These are phyloP conservation scores for Knufia fluminis DNA, from an alignment of 2,329 filamentous ascomycete genomes.

Conservation along the genomic window DNA sequence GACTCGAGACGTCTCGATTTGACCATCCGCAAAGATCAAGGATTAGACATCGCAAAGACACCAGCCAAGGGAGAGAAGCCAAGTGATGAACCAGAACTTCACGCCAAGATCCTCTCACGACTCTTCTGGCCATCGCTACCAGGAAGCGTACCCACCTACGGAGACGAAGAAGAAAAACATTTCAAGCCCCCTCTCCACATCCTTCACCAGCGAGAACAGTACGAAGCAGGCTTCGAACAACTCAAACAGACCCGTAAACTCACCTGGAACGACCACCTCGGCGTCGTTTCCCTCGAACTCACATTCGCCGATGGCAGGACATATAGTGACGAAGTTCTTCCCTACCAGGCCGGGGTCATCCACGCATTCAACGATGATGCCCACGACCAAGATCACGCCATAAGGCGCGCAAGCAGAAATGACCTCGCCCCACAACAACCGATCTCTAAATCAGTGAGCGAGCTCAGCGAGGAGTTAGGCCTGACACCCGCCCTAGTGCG, in stretches of 20 bases:
- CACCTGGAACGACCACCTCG: constrained; percentile 76
- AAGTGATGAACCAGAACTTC: constrained; percentile 35
- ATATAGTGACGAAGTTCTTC: constrained; percentile 59
- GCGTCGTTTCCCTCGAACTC: constrained; percentile 69
- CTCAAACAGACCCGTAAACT: constrained; percentile 79
- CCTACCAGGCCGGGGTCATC: constrained; percentile 80
- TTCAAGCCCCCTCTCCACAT: constrained; percentile 40
- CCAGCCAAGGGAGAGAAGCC: constrained; percentile 17
- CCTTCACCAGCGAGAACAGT: constrained; percentile 54
- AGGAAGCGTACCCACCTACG: constrained; percentile 50
- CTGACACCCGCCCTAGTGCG: constrained; percentile 51
- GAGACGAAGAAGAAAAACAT: constrained; percentile 29
- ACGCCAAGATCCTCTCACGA: constrained; percentile 79
- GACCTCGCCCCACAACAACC: constrained; percentile 11
- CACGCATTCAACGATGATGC: constrained; percentile 60
- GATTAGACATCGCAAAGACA: constrained; percentile 15
- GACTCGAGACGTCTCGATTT: constrained; percentile 70
- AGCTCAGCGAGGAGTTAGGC: constrained; percentile 41
- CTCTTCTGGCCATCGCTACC: constrained; percentile 87
- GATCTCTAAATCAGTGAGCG: constrained; percentile 31
- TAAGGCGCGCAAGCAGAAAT: constrained; percentile 10
- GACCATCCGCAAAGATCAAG: constrained; percentile 49
- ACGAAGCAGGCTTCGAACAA: constrained; percentile 65
- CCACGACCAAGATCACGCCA: constrained; percentile 30
- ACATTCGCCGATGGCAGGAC: constrained; percentile 67